Conservation (phyloP, 345 rosid species). For the Garcia nutans region DNA sequence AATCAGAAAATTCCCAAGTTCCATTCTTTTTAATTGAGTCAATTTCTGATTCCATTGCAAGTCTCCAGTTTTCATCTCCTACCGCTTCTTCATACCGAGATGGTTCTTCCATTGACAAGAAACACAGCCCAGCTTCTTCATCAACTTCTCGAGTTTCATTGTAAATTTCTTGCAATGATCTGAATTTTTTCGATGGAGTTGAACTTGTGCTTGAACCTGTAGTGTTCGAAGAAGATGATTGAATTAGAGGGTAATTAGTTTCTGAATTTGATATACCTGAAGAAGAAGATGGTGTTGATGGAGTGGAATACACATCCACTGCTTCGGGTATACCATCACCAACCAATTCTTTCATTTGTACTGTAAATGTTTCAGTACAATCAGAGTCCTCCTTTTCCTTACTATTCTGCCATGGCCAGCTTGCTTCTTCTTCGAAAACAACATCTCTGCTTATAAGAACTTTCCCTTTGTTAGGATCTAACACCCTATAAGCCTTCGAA, state of each 20-base stretch:
- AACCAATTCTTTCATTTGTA: neutral
- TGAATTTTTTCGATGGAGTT: too few species aligned
- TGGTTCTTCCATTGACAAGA: constrained; percentile 6
- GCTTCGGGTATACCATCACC: neutral
- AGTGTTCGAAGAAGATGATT: too few species aligned
- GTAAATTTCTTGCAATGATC: too few species aligned
- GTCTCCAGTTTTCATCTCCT: too few species aligned
- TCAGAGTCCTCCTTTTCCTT: neutral
- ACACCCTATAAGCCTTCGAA: constrained; percentile 1
- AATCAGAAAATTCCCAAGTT: too few species aligned
- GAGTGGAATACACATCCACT: neutral
- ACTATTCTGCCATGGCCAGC: neutral
- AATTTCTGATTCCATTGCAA: too few species aligned
- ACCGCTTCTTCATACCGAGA: neutral
- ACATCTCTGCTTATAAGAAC: neutral
- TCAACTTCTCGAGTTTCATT: too few species aligned
- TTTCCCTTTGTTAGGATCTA: neutral
- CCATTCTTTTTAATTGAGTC: too few species aligned
- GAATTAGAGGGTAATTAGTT: too few species aligned
- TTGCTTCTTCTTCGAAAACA: neutral
- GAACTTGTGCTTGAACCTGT: too few species aligned
- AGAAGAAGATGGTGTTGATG: neutral
- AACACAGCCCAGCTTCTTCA: too few species aligned
- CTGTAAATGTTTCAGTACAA: neutral
- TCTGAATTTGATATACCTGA: neutral